These are phyloP conservation scores for Incumbomyces delicatus DNA, from an alignment of 2,329 filamentous ascomycete genomes.

Conservation along the genomic window DNA sequence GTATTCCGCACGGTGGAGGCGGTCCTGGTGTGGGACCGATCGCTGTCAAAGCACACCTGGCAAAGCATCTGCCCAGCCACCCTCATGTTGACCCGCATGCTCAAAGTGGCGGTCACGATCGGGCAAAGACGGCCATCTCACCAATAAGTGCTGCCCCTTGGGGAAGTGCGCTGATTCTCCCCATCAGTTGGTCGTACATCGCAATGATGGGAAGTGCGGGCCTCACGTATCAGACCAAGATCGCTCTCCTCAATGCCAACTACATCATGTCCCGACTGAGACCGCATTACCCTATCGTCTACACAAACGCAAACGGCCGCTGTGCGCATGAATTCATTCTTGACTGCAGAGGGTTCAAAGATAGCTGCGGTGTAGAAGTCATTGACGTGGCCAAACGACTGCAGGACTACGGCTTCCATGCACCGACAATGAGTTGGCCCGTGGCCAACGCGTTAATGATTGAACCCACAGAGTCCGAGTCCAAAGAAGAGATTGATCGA, in stretches of 20 bases:
- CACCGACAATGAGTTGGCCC: slow-evolving; percentile 94
- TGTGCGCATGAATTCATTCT: slow-evolving; percentile 98
- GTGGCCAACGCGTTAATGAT: slow-evolving; percentile 96
- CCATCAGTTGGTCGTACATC: slow-evolving; percentile 93
- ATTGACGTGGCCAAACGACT: slow-evolving; percentile 95
- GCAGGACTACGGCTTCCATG: slow-evolving; percentile 95
- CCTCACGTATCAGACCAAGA: slow-evolving; percentile 79
- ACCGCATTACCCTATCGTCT: slow-evolving; percentile 81
- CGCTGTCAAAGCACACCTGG: slow-evolving; percentile 74
- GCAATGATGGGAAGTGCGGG: slow-evolving; percentile 81
- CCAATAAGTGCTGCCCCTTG: slow-evolving; percentile 74
- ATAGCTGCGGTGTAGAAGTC: slow-evolving; percentile 72
- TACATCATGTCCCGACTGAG: slow-evolving; percentile 85
- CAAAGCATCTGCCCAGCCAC: slow-evolving; percentile 65
- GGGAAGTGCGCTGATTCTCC: slow-evolving; percentile 83
- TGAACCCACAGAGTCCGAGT: slow-evolving; percentile 90
- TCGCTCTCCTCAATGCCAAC: slow-evolving; percentile 92
- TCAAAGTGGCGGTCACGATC: slow-evolving; percentile 21
- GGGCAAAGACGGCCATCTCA: slow-evolving; percentile 43
- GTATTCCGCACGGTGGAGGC: slow-evolving; percentile 90
- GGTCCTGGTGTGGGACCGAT: slow-evolving; percentile 91
- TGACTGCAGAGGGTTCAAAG: slow-evolving; percentile 75
- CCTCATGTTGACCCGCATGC: slow-evolving; percentile 42
- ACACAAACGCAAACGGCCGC: slow-evolving; percentile 77
- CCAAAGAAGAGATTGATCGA: slow-evolving; percentile 81